Evolutionary conservation across 2,329 filamentous ascomycete genomes (phyloP), one percentile per base, ranked within the genome.

Genomic region (Alternaria postmessia): DNA sequence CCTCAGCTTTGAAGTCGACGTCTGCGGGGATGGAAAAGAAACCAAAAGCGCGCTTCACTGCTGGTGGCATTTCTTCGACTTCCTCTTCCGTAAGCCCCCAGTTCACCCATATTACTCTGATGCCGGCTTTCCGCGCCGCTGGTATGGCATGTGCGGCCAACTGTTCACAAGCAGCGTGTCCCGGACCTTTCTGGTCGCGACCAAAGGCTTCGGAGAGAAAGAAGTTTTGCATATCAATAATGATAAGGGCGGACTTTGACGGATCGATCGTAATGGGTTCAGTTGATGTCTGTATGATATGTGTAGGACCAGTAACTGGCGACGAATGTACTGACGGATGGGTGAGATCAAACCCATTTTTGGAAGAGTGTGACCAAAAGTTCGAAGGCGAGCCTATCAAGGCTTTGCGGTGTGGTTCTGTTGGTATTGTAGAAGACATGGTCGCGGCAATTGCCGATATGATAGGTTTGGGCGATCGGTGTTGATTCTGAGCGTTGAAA

Each of bases 311-410:
- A n/a, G 53, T 6, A 11, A 65, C 60, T 22, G 72, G 60, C 2
- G 71, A 67, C 14, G 64, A 63, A 1, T 78, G 75, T 4, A 69
- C 63, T 7, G 68, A 9, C 2, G 81, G 77, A 59, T 80, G 82
- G 1, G 81, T 83, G 5, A 84, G 78, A 63, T 84, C 79, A 70
- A 83, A 84, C 48, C 80, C 81, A 11, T 68, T 76, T n/a, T 58
- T 58, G 3, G 76, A 74, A 38, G 79, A 79, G 66, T 82, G 80
- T 5, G 80, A 75, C 82, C 82, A 84, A 71, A 82, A 82, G 66
- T 79, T 81, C 16, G 70, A 64, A 9, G 68, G 59, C 41, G 75
- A 73, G 60, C 82, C 82, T 58, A 84, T 81, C 53, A 81, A 60
- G 36, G 78, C 71, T 69, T 76, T 77, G 36, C 73, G 72, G 28